These are phyloP conservation scores for Paramecium sexaurelia DNA, from an alignment of 73 alveolate genomes.

Conservation along the genomic window DNA sequence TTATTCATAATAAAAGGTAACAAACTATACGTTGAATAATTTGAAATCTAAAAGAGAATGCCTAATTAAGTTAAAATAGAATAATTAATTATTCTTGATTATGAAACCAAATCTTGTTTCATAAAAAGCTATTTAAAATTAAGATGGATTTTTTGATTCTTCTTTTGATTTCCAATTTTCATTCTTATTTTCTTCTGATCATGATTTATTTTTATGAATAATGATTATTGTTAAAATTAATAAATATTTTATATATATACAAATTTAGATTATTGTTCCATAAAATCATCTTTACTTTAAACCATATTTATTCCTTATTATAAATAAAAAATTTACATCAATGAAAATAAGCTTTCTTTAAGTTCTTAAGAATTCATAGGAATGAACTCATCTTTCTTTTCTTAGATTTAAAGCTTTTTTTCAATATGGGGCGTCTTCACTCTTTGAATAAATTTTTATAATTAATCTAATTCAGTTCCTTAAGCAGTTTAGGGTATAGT, in stretches of 20 bases:
- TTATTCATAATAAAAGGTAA: too few relatives aligned
- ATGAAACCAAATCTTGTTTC: too few relatives aligned
- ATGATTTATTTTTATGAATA: background rate
- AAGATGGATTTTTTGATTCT: background rate
- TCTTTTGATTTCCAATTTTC: background rate
- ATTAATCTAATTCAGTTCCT: background rate
- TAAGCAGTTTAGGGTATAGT: background rate
- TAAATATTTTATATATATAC: background rate
- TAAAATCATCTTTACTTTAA: background rate
- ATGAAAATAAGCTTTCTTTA: background rate
- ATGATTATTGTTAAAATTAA: background rate
- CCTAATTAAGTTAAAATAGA: too few relatives aligned
- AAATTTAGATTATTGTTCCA: background rate
- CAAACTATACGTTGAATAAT: too few relatives aligned
- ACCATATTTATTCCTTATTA: background rate
- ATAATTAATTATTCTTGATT: too few relatives aligned
- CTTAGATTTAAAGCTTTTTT: background rate
- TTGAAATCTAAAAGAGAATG: too few relatives aligned
- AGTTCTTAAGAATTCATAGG: constrained; percentile 22
- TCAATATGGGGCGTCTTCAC: background rate
- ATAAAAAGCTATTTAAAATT: too few relatives aligned
- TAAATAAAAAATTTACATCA: background rate
- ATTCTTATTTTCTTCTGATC: background rate
- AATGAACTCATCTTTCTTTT: background rate
- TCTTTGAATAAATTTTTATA: background rate